Conservation (phyloP, 2,329 filamentous ascomycete genomes). For the Onygenales sp. region DNA sequence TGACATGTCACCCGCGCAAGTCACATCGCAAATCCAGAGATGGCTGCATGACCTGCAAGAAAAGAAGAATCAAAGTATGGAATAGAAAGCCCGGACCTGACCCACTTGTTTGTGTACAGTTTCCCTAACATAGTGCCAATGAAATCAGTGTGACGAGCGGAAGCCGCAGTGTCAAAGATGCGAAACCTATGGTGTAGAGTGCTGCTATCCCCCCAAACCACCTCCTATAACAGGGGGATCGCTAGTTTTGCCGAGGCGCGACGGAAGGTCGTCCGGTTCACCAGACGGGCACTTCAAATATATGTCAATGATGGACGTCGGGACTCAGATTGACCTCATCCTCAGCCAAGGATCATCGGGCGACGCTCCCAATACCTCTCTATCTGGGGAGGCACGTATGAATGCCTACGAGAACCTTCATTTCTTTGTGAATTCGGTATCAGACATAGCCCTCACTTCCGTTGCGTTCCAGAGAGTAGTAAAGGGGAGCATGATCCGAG, state of each 20-base stretch:
- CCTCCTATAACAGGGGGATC: background rate
- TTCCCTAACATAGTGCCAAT: background rate
- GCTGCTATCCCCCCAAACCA: conserved; percentile 15
- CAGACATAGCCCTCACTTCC: conserved; percentile 10
- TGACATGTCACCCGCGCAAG: conserved; percentile 20
- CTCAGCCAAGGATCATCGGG: conserved; percentile 9
- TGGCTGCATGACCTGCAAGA: conserved; percentile 26
- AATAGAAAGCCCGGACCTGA: background rate
- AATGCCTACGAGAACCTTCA: conserved; percentile 16
- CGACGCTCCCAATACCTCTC: background rate
- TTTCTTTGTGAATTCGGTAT: conserved; percentile 19
- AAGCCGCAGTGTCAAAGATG: conserved; percentile 24
- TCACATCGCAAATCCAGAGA: conserved; percentile 26
- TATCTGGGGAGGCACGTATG: background rate
- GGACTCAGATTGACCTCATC: conserved; percentile 13
- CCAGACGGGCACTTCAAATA: background rate
- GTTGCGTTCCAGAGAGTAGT: conserved; percentile 11
- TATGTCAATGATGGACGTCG: conserved; percentile 8
- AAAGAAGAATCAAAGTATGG: conserved; percentile 25
- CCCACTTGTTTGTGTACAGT: background rate
- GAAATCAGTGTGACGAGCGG: conserved; percentile 24
- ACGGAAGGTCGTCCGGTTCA: background rate
- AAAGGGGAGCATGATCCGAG: conserved; percentile 17
- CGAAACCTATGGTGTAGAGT: conserved; percentile 20
- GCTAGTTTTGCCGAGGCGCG: background rate